Evolutionary conservation across 805 yeast species (phyloP), one percentile per base, ranked within the genome.

Genomic region (Candida ficus): DNA sequence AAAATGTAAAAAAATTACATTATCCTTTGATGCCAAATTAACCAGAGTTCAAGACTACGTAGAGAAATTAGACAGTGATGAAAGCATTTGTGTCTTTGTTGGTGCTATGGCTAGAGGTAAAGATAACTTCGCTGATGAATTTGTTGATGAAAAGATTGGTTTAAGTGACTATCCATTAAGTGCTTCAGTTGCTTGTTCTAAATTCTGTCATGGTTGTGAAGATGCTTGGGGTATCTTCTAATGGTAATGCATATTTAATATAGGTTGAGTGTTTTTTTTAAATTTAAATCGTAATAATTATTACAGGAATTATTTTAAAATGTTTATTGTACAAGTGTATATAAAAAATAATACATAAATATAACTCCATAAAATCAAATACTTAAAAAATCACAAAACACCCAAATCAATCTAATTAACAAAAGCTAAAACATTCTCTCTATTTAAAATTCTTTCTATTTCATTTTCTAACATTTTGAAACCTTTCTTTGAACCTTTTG

Each of bases 61-160:
- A 29, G 63, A 62, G 14, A 82, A 82, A 43, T 68, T 93, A 53
- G 95, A 80, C 53, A 80, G 78, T 3, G 95, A 87, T 58, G 96
- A 93, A 68, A 85, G 95, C 58, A 81, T 93, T 53, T 93, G 99
- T 73, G 97, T 93, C 21, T 93, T 93, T 64, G 97, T 93, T 35
- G 99, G 99, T 60, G 96, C 99, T 35, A 93, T 93, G 96, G 99
- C 99, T 17, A 81, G 97, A 63, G 99, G 99, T 58, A 84, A 83
- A 61, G 99, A 93, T 65, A 89, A 80, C 53, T 93, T 93, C 64
- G 99, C 99, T 19, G 99, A 93, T 63, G 98, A 90, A 63, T 91
- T 64, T 58, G 95, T 91, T 33, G 98, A 93, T 62, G 98, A 93
- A 64, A 93, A 91, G 59, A 83, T 93, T 44, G 97, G 97, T 53